Evolutionary conservation across 1,284 basidiomycete species (phyloP), one percentile per base, ranked within the genome.

Genomic region (Cutaneotrichosporon sp.): DNA sequence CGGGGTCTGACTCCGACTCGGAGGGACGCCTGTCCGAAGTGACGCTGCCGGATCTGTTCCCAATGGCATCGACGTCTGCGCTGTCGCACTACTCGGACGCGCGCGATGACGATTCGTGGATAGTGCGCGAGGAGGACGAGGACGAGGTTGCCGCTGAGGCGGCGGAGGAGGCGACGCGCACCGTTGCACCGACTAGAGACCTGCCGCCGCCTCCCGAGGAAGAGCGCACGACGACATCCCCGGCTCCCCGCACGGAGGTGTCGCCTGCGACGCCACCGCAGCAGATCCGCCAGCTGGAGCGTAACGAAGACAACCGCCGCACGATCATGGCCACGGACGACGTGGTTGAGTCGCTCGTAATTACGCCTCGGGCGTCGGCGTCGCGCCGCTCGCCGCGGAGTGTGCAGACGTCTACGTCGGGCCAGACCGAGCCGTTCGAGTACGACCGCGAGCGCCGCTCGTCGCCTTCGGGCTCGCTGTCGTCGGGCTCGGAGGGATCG

Each of bases 11-110:
- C 34, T 44, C 40, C 12, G 49, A 54, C 22, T 45, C 49, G 18
- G 55, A 52, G 8, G 33, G 43, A 8, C 30, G 43, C 9, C 39
- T 53, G 8, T 50, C 58, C 17, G 55, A 59, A 5, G 49, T 55
- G n/a, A 57, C 61, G 4, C 45, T 55, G 17, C 55, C 59, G 0
- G 55, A 54, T 18, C 26, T 54, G 17, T 49, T 54, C 23, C 47
- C 55, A 0, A 23, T 51, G 0, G 51, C 60, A 4, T 40, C 50
- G 15, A 48, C 49, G 4, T 66, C 58, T 4, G 39, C 36, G 3
- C 33, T 51, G 8, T 52, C 58, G 9, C 47, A 58, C 42, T 59
- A 59, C 49, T 33, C 49, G 18, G 49, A 51, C 18, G 57, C 57
- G 9, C 21, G 34, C 23, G 54, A 55, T 5, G 49, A 39, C 13